Base-by-base conservation (phyloP, 139 green algal genomes). In the Chlamydomonas incerta region DNA sequence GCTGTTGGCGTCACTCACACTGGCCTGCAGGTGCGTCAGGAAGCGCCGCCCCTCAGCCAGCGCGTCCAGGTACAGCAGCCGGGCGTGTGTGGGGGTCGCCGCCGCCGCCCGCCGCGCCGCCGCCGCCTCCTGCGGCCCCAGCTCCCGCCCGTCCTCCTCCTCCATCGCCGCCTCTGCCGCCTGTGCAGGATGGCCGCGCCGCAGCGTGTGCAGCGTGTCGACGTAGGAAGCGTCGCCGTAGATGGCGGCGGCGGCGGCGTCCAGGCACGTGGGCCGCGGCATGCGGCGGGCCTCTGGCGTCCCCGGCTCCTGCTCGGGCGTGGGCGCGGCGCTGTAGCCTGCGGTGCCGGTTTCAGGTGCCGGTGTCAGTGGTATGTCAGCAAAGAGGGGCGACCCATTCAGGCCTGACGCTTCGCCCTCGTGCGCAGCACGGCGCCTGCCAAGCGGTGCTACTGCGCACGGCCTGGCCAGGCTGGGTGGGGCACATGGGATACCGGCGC, bases 181-280 rank as follows among this genome's bases (percentile, higher is more conserved):
- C 41, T 50, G 6, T 13, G 41, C 41, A 8, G 6, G 6, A 50
- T 50, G 41, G 41, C 5, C 5, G 41, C 41, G 41, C 41, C 41
- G 41, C 41, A 50, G 41, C 41, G 41, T 50, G 41, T 55, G 37
- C 52, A 73, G 76, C 0, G 29, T 13, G 37, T n/a, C n/a, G 4
- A 83, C 76, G 58, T 83, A 83, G 26, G 62, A 73, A 29, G 76
- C 62, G 46, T 73, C 46, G 60, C 76, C 76, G 60, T 83, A 82
- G 34, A 57, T 34, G 31, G 66, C 1, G 8, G 14, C 31, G 1
- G 13, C 66, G 2, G 26, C 15, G 31, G 26, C 31, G 66, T 24
- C 9, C 18, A 24, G 21, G 63, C 21, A 11, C 13, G 63, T 11
- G 29, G 63, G 24, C 21, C 3, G 29, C 63, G 63, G 14, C 26